These are phyloP conservation scores for Colletotrichum tabaci DNA, from an alignment of 2,329 filamentous ascomycete genomes.

Conservation along the genomic window DNA sequence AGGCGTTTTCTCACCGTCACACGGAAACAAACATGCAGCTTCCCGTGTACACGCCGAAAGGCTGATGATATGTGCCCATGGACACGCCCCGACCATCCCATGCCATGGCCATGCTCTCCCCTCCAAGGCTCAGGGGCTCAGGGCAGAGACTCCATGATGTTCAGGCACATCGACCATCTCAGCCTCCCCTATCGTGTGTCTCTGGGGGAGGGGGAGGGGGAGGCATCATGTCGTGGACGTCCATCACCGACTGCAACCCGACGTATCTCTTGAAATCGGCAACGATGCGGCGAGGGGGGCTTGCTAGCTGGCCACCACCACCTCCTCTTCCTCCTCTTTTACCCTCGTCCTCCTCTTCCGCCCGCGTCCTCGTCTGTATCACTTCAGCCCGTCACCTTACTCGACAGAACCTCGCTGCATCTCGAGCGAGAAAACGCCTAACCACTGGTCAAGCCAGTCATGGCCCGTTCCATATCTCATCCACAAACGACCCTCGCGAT, in stretches of 20 bases:
- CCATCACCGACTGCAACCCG: constrained; percentile 14
- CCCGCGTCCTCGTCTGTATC: constrained; percentile 16
- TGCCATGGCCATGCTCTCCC: background rate
- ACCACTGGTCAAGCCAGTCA: background rate
- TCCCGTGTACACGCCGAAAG: constrained; percentile 6
- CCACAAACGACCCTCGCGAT: background rate
- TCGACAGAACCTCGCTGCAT: constrained; percentile 10
- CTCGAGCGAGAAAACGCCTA: constrained; percentile 18
- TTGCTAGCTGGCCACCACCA: constrained; percentile 20
- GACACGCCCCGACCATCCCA: background rate
- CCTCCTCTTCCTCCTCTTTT: no score
- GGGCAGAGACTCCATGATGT: background rate
- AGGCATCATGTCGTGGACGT: background rate
- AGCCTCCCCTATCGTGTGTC: constrained; percentile 8
- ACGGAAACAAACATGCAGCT: constrained; percentile 1
- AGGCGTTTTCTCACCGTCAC: background rate
- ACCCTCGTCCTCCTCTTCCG: background rate
- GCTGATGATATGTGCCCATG: background rate
- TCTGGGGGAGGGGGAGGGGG: background rate
- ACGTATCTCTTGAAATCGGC: constrained; percentile 12
- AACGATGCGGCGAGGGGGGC: constrained; percentile 14
- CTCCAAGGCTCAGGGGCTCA: background rate
- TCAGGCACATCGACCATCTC: constrained; percentile 16
- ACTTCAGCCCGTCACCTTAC: constrained; percentile 6
- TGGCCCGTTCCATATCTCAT: background rate